These are phyloP conservation scores for Fusarium nisikadoi DNA, from an alignment of 2,329 filamentous ascomycete species.

Conservation along the genomic window DNA sequence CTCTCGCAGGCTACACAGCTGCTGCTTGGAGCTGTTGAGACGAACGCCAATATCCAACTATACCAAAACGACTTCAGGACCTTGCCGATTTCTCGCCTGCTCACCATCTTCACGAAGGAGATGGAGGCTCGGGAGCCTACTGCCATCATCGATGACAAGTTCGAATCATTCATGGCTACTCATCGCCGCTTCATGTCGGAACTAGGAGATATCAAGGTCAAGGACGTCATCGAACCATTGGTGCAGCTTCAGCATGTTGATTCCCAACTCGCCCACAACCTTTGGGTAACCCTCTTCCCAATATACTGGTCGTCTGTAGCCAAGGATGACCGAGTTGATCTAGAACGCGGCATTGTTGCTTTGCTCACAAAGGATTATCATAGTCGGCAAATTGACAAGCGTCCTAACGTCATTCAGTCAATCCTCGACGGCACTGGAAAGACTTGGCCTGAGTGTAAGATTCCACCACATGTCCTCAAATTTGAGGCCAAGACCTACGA, in stretches of 20 bases:
- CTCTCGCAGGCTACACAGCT: constrained; percentile 93
- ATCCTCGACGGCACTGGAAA: constrained; percentile 88
- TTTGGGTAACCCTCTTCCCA: constrained; percentile 93
- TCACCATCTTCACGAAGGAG: constrained; percentile 79
- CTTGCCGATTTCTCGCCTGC: constrained; percentile 77
- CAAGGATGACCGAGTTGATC: constrained; percentile 87
- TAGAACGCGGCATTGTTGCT: constrained; percentile 90
- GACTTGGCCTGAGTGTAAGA: constrained; percentile 86
- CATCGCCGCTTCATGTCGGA: constrained; percentile 88
- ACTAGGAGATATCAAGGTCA: constrained; percentile 84
- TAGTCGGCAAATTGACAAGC: constrained; percentile 90
- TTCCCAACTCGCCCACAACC: constrained; percentile 80
- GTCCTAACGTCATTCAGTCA: constrained; percentile 95
- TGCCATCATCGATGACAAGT: constrained; percentile 82
- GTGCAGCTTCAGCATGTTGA: constrained; percentile 93
- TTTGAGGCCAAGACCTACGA: constrained; percentile 94
- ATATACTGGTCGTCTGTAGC: constrained; percentile 91
- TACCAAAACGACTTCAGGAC: constrained; percentile 86
- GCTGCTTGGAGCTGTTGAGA: constrained; percentile 89
- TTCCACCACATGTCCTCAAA: constrained; percentile 96
- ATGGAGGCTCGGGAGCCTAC: constrained; percentile 73
- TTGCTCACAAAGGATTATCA: constrained; percentile 96
- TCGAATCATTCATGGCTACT: constrained; percentile 80
- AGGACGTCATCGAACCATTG: constrained; percentile 90
- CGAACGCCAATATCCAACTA: constrained; percentile 80